Conservation (phyloP, 2,329 filamentous ascomycete genomes). For the Trichothecium roseum region DNA sequence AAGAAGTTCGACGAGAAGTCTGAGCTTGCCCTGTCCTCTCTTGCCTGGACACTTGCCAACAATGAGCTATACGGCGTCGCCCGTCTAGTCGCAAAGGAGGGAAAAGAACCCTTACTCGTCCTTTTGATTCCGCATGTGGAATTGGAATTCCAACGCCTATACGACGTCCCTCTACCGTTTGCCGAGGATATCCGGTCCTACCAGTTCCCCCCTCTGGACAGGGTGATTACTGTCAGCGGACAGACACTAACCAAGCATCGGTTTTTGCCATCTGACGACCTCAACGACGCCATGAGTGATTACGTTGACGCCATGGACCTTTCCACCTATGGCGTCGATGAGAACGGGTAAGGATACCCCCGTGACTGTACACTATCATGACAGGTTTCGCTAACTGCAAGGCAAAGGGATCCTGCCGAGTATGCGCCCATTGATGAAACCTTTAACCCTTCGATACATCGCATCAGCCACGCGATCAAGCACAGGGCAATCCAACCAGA, state of each 20-base stretch:
- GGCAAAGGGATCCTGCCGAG: slow-evolving; percentile 39
- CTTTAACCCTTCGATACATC: slow-evolving; percentile 78
- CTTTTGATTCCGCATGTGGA: slow-evolving; percentile 75
- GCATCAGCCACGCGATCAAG: slow-evolving; percentile 76
- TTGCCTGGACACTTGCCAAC: slow-evolving; percentile 81
- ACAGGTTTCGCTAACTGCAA: background rate
- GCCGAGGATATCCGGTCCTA: slow-evolving; percentile 88
- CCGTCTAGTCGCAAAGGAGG: slow-evolving; percentile 74
- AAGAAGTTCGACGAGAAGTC: slow-evolving; percentile 73
- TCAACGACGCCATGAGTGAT: slow-evolving; percentile 74
- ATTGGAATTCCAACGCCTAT: slow-evolving; percentile 68
- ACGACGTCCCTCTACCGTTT: slow-evolving; percentile 86
- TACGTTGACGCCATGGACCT: slow-evolving; percentile 94
- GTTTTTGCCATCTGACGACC: slow-evolving; percentile 64
- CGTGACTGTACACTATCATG: no score
- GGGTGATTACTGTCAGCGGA: slow-evolving; percentile 77
- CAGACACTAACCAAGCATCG: slow-evolving; percentile 72
- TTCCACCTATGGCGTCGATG: slow-evolving; percentile 57
- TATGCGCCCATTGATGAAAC: slow-evolving; percentile 72
- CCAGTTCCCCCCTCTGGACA: slow-evolving; percentile 81
- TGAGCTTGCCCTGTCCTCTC: slow-evolving; percentile 73
- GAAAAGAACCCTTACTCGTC: slow-evolving; percentile 65
- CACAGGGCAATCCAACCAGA: slow-evolving; percentile 69
- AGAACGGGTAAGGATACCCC: slow-evolving; percentile 57
- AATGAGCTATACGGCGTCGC: slow-evolving; percentile 79